Evolutionary conservation across 257 asterid species (phyloP), one percentile per base, ranked within the genome.

Genomic region (Solanum etuberosum): DNA sequence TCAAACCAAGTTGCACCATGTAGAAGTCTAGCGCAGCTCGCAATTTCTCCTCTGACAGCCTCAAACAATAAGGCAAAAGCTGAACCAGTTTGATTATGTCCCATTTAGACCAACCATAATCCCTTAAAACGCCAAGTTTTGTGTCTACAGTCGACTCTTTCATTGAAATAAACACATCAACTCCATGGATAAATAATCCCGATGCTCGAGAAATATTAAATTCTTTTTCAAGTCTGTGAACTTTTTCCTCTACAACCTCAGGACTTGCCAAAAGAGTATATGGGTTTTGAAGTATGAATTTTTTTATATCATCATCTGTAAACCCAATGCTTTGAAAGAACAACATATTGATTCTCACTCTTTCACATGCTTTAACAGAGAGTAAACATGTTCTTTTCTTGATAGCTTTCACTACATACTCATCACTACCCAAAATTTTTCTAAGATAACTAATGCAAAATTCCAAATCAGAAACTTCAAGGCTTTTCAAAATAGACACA

Each of bases 381-480:
- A 82, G 74, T 42, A 82, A 35, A 25, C 63, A 7, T 6, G 40
- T 4, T 23, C 23, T 42, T n/a, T 20, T 87, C 84, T 82, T 87
- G 7, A 87, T 20, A 51, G 78, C 86, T 37, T 37, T 23, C 51
- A 37, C 46, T 7, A 87, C 63, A 21, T 81, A 31, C 12, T 67
- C 87, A 81, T 87, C 87, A 87, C 74, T 46, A 23, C 87, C 86
- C 87, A 87, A n/a, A 43, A 80, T 2, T 4, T 48, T 2, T 87
- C 83, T 87, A n/a, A 68, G 67, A 80, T 83, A 87, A 51, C 34
- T 20, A 13, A 87, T 7, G 12, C 54, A 35, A 4, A 51, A 42
- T n/a, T 18, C 37, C 51, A 87, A 14, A 9, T 80, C 54, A 16
- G 81, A 61, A 12, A 83, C 54, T 32, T 27, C 48, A 6, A 20